Evolutionary conservation across 1,284 basidiomycete species (phyloP), one percentile per base, ranked within the genome.

Genomic region (Anthracocystis setariae): DNA sequence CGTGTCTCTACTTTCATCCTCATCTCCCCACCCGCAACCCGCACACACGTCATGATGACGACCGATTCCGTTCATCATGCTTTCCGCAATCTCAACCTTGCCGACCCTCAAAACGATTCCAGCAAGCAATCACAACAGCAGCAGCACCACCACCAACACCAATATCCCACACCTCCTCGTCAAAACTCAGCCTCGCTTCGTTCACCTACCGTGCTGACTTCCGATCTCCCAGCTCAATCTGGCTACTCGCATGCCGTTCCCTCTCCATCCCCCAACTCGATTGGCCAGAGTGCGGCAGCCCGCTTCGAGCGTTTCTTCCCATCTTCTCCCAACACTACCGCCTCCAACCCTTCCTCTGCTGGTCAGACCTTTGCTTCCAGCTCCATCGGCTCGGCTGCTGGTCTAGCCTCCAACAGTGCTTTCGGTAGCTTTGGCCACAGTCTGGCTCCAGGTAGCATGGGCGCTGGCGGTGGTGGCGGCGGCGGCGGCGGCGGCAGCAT

Each of bases 261-360:
- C 37, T 20, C 55, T 46, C 63, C 55, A 4, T 59, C 57, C 17
- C 39, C 51, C 18, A 46, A 13, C 44, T 58, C 65, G 25, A 15
- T 57, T 20, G 54, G 53, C 17, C 69, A 77, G 15, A 76, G 71
- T 21, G 78, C 76, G 9, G 73, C 78, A 10, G 74, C 78, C 18
- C 60, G 78, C 13, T 79, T 79, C 39, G 78, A 79, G 47, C 72
- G 78, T 32, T 78, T 79, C 63, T 79, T 79, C 46, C 65, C 62
- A 29, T 62, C 71, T 29, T 64, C 71, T 12, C 60, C 67, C 52
- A 53, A 53, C 23, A 46, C 58, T 29, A 43, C 65, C 44, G 23
- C 49, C 24, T 63, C 62, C 40, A 61, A 65, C 33, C 55, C 66
- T 37, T 66, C 71, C 8, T 57, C 55, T 21, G 49, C 73, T 12